Evolutionary conservation across 2,329 filamentous ascomycete genomes (phyloP), one percentile per base, ranked within the genome.

Genomic region (Diaporthe destruens): DNA sequence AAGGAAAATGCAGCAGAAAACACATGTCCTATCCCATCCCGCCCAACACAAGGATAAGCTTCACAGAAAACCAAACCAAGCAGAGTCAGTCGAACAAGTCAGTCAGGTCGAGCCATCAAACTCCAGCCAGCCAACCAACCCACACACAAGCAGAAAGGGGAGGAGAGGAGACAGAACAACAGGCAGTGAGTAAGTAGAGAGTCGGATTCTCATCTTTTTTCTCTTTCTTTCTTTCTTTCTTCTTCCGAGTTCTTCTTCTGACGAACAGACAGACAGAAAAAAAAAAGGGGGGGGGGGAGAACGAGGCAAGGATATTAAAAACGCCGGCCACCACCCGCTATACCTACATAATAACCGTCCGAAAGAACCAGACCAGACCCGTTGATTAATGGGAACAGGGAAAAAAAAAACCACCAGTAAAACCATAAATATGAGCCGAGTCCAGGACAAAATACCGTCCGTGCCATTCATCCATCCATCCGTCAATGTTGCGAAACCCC

Each of bases 271-370:
- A 29, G 29, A 29, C 29, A 29, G n/a, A n/a, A n/a, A n/a, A n/a
- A n/a, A n/a, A n/a, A n/a, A n/a, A n/a, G n/a, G n/a, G n/a, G n/a
- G n/a, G n/a, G n/a, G n/a, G n/a, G n/a, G n/a, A 56, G 12, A 57
- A 32, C 23, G 34, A 44, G 16, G 29, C 3, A 29, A 32, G 23
- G 23, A 44, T 23, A 49, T 66, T 20, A 47, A 25, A 36, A 53
- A 51, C 44, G 61, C 47, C 57, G 20, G 23, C 36, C 44, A n/a
- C 44, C 56, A 9, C 36, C 14, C 47, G 47, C 47, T 66, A 66
- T 53, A 53, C 47, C 61, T 66, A 66, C 61, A 47, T 53, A 47
- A 42, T 16, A 65, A 49, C 44, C 32, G n/a, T 36, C 29, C 61
- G 14, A 20, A 34, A 34, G 16, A 11, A 16, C 3, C 29, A 32